Percentiles rank a stretch among this genome's conserved stretches.
Conservation (phyloP, 768 basidiomycete species). For the Cystofilobasidium capitatum region DNA sequence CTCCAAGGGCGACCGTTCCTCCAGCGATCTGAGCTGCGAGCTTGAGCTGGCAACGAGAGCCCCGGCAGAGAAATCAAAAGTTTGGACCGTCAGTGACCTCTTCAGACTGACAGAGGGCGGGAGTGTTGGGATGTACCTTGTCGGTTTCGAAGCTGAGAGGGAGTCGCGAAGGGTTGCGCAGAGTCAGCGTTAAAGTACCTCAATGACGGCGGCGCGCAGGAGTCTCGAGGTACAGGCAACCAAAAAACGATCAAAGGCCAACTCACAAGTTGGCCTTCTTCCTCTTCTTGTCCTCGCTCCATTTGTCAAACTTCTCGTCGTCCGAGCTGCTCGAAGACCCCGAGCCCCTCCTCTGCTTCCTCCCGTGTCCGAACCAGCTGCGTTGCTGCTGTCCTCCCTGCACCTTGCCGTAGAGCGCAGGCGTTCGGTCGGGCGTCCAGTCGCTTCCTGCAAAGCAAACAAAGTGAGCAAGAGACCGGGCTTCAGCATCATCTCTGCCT, state of each 20-base stretch:
- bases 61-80: too few relatives aligned
- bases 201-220: not conserved
- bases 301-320: not conserved
- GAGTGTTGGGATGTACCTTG: not conserved
- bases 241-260: too few relatives aligned
- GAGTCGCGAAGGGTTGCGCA: too few relatives aligned
- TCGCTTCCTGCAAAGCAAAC: too few relatives aligned
- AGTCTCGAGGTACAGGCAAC: not conserved
- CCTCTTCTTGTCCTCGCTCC: not conserved
- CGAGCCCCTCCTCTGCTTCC: too few relatives aligned
- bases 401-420: not conserved
- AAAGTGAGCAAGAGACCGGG: too few relatives aligned
- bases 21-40: constrained; percentile 2
- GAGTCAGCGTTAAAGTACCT: not conserved
- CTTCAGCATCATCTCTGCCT: too few relatives aligned
- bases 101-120: too few relatives aligned
- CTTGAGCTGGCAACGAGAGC: not conserved
- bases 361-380: not conserved
- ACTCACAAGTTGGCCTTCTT: not conserved
- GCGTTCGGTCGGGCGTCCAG: not conserved
- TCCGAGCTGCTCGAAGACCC: too few relatives aligned
- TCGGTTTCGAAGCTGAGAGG: not conserved
- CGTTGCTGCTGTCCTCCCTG: not conserved
- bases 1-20: not conserved
- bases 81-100: too few relatives aligned